phyloP scores from a whole-genome alignment of 192 early-diverging fungal species.

The Chytriomyces sp. region DNA sequence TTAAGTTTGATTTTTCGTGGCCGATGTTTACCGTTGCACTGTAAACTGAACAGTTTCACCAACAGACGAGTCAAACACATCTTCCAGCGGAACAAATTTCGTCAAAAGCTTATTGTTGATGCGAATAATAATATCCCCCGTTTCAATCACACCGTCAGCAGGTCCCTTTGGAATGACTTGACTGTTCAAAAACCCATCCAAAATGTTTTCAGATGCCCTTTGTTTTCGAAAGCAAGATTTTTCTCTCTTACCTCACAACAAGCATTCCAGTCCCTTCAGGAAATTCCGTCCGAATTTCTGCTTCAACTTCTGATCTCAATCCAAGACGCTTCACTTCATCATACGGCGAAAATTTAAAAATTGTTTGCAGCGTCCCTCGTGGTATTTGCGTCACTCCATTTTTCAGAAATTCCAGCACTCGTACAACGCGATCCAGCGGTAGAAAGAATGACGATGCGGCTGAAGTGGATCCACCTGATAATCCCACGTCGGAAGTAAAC shows the following conservation, averaged over 20 bases:
- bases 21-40: constrained; percentile 39
- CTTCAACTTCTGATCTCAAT: constrained; percentile 63
- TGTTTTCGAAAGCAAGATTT: too few relatives aligned
- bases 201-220: too few relatives aligned
- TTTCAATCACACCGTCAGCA: constrained; percentile 62
- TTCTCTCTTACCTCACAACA: constrained; percentile 53
- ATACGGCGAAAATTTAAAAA: constrained; percentile 47
- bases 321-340: constrained; percentile 71
- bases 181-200: too few relatives aligned
- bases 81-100: constrained; percentile 74
- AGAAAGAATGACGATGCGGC: constrained; percentile 83
- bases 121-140: constrained; percentile 49
- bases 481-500: too few relatives aligned
- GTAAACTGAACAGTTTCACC: constrained; percentile 26
- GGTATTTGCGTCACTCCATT: constrained; percentile 33
- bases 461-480: constrained; percentile 62
- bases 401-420: constrained; percentile 44
- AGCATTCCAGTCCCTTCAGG: constrained; percentile 76
- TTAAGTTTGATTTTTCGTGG: not conserved
- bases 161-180: constrained; percentile 66
- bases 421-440: constrained; percentile 66
- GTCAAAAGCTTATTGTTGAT: constrained; percentile 63
- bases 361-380: constrained; percentile 51
- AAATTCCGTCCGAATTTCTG: constrained; percentile 59
- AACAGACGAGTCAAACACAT: constrained; percentile 61